Evolutionary conservation across 495 filamentous ascomycete species (phyloP).

Genomic region (Lasiosphaeria hispida): DNA sequence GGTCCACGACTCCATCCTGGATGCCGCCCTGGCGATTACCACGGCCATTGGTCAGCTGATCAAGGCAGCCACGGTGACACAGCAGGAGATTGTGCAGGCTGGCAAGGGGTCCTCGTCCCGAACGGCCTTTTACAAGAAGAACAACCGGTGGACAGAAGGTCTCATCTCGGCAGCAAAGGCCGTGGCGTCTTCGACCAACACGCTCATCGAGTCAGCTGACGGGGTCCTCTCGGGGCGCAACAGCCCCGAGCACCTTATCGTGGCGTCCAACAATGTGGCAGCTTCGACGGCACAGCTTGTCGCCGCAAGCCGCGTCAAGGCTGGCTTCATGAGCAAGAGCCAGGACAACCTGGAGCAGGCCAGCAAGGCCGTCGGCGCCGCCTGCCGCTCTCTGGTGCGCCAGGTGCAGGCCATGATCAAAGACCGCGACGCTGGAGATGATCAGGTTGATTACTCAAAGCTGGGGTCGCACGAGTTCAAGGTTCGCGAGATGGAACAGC

Average conservation of each 20-base stretch:
- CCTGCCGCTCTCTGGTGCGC: conserved; percentile 81
- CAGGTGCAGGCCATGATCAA: conserved; percentile 95
- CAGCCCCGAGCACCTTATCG: conserved; percentile 93
- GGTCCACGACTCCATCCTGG: conserved; percentile 92
- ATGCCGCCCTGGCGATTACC: conserved; percentile 93
- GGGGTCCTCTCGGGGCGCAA: conserved; percentile 90
- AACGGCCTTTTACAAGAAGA: conserved; percentile 99
- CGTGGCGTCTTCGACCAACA: conserved; percentile 88
- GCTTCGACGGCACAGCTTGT: conserved; percentile 95
- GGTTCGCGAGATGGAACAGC: conserved; percentile 98
- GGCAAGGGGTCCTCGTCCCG: conserved; percentile 82
- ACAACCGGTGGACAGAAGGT: conserved; percentile 95
- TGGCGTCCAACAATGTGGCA: conserved; percentile 94
- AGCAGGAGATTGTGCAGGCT: conserved; percentile 96
- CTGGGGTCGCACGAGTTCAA: conserved; percentile 95
- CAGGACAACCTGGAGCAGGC: conserved; percentile 89
- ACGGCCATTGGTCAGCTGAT: conserved; percentile 93
- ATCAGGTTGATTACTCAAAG: conserved; percentile 82
- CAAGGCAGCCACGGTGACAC: conserved; percentile 89
- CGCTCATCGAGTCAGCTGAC: conserved; percentile 94
- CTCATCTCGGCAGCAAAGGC: conserved; percentile 96
- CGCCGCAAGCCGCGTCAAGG: conserved; percentile 93
- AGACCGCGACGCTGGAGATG: conserved; percentile 77
- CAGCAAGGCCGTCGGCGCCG: conserved; percentile 86
- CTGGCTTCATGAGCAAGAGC: conserved; percentile 93